phyloP scores from a whole-genome alignment of 225 moss, liverwort and hornwort species.

The Climacium dendroides region DNA sequence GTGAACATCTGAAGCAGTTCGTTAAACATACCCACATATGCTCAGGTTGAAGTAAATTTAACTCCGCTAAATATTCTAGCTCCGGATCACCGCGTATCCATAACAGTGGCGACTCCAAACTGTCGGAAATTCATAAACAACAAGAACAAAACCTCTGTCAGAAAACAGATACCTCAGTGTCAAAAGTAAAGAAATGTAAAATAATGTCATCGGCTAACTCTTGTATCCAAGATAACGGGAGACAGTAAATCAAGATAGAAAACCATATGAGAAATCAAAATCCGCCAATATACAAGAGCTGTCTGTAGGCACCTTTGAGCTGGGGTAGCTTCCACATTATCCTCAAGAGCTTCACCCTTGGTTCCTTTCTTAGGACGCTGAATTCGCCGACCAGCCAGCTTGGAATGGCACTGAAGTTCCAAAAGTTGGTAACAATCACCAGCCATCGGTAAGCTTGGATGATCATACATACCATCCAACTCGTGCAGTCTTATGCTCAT shows the following conservation, averaged over 20 bases:
- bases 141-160: not conserved
- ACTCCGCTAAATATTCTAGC: constrained; percentile 90
- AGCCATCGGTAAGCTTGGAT: constrained; percentile 97
- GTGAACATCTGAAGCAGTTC: not conserved
- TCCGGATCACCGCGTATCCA: constrained; percentile 99
- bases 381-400: constrained; percentile 89
- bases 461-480: constrained; percentile 99
- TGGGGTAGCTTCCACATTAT: constrained; percentile 66
- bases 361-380: constrained; percentile 84
- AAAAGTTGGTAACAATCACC: constrained; percentile 84
- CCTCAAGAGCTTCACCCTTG: constrained; percentile 74
- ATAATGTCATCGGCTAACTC: not conserved
- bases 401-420: constrained; percentile 97
- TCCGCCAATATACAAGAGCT: not conserved
- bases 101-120: constrained; percentile 94
- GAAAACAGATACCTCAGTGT: not conserved
- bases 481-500: constrained; percentile 99
- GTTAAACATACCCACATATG: constrained; percentile 92
- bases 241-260: not conserved
- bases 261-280: not conserved
- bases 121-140: constrained; percentile 5
- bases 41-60: constrained; percentile 81
- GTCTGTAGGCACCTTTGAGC: constrained; percentile 18
- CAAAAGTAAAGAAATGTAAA: not conserved
- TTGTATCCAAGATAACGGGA: not conserved